phyloP scores from a whole-genome alignment of 2,329 filamentous ascomycete species.

The Grosmannia penicillata region DNA sequence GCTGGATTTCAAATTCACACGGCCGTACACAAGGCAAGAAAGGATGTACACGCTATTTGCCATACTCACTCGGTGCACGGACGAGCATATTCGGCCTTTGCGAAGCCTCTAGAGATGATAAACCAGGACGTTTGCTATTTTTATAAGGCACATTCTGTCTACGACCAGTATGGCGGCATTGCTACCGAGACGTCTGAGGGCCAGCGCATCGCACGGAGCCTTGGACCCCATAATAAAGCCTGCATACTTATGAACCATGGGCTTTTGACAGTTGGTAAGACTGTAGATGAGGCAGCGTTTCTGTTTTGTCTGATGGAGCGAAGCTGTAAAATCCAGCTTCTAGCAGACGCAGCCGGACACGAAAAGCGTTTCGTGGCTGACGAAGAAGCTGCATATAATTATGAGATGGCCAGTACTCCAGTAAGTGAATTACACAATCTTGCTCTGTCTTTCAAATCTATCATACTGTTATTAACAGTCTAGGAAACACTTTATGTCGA shows the following conservation, averaged over 20 bases:
- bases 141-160: constrained; percentile 40
- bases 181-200: constrained; percentile 43
- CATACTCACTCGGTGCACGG: constrained; percentile 41
- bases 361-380: constrained; percentile 17
- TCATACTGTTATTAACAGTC: not conserved
- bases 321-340: constrained; percentile 52
- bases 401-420: constrained; percentile 8
- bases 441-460: not conserved
- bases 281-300: constrained; percentile 49
- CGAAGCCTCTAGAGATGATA: constrained; percentile 41
- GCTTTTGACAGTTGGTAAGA: constrained; percentile 41
- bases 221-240: constrained; percentile 29
- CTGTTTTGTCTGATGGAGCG: constrained; percentile 45
- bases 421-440: constrained; percentile 8
- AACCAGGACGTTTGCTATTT: constrained; percentile 41
- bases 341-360: constrained; percentile 35
- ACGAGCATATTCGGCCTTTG: constrained; percentile 42
- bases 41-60: constrained; percentile 41
- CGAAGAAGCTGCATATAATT: constrained; percentile 19
- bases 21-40: constrained; percentile 38
- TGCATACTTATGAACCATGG: constrained; percentile 48
- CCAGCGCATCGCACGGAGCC: constrained; percentile 28
- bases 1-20: constrained; percentile 46
- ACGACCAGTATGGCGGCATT: constrained; percentile 43
- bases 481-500: constrained; percentile 32